phyloP scores from a whole-genome alignment of 495 filamentous ascomycete species.

The Poronia punctata region DNA sequence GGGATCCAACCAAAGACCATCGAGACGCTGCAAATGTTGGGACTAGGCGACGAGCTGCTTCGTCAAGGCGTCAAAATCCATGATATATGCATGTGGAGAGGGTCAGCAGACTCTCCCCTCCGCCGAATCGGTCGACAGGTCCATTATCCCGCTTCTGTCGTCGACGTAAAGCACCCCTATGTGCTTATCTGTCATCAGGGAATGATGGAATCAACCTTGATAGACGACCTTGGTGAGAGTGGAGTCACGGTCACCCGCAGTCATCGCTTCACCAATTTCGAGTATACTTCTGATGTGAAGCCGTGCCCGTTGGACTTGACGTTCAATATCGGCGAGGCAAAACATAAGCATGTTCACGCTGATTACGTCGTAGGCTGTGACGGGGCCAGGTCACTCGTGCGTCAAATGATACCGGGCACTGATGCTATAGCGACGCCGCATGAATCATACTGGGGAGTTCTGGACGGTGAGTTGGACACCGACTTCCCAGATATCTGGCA shows the following conservation, averaged over 20 bases:
- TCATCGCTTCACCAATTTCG: constrained; percentile 49
- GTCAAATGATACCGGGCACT: constrained; percentile 49
- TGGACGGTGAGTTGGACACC: constrained; percentile 60
- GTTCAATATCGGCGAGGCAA: constrained; percentile 32
- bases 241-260: constrained; percentile 52
- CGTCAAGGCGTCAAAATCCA: constrained; percentile 58
- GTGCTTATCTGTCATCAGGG: constrained; percentile 69
- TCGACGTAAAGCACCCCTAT: constrained; percentile 64
- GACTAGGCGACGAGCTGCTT: constrained; percentile 56
- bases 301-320: constrained; percentile 35
- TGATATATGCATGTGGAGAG: constrained; percentile 68
- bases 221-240: constrained; percentile 53
- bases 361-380: constrained; percentile 49
- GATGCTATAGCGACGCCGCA: constrained; percentile 52
- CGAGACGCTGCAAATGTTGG: constrained; percentile 59
- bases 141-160: constrained; percentile 51
- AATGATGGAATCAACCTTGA: constrained; percentile 61
- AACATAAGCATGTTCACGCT: constrained; percentile 34
- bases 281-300: constrained; percentile 16
- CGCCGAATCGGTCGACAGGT: constrained; percentile 43
- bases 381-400: constrained; percentile 47
- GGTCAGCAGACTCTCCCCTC: constrained; percentile 48
- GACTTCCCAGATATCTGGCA: constrained; percentile 67
- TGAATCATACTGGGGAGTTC: constrained; percentile 62
- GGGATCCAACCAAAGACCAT: constrained; percentile 66